These are phyloP conservation scores for Chlamydomonas applanata DNA, from an alignment of 139 green algal species.

Conservation along the genomic window DNA sequence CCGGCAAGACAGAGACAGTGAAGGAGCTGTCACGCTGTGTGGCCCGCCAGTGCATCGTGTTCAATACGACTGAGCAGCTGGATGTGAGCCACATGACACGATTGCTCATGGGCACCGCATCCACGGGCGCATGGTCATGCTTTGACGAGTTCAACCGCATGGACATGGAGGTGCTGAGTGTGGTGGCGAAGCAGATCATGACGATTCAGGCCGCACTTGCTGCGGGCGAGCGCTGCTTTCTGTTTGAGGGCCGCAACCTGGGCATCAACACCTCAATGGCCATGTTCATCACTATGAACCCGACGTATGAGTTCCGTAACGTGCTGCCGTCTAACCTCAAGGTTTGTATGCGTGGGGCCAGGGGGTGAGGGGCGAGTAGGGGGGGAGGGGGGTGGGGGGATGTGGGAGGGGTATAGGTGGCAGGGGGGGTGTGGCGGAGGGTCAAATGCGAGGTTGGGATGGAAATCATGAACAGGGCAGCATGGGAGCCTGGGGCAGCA, in stretches of 20 bases:
- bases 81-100: conserved; percentile 36
- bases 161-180: conserved; percentile 75
- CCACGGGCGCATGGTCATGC: conserved; percentile 76
- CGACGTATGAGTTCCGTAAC: conserved; percentile 34
- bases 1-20: conserved; percentile 80
- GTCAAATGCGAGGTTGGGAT: no score
- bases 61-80: conserved; percentile 66
- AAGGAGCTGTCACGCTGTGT: conserved; percentile 76
- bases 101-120: conserved; percentile 37
- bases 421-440: no score
- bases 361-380: no score
- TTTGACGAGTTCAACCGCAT: conserved; percentile 93
- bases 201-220: conserved; percentile 34
- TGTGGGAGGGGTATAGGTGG: background rate
- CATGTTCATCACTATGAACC: conserved; percentile 50
- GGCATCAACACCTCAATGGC: conserved; percentile 30
- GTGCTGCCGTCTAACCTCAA: conserved; percentile 40
- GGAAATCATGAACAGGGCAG: no score
- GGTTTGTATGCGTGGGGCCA: no score
- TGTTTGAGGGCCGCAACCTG: conserved; percentile 39
- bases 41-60: conserved; percentile 75
- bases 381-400: no score
- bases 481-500: no score
- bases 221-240: conserved; percentile 20
- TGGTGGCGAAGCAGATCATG: conserved; percentile 52